Conservation (phyloP, 176 grass and related monocot genomes). For the Elaeis guineensis region DNA sequence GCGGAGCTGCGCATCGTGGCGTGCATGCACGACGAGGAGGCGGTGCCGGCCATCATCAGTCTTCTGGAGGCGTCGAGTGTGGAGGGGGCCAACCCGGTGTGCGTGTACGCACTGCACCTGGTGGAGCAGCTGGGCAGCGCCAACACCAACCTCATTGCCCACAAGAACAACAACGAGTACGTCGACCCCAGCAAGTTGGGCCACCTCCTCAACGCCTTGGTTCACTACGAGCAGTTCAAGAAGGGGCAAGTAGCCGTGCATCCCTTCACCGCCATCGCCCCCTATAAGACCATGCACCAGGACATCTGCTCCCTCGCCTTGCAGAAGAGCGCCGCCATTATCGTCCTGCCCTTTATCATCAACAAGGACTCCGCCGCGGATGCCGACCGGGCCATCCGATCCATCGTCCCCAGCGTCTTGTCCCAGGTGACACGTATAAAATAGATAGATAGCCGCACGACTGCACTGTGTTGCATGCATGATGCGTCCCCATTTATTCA, state of each 20-base stretch:
- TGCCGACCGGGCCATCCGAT: constrained; percentile 3
- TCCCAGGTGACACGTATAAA: constrained; percentile 1
- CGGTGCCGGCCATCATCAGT: constrained; percentile 5
- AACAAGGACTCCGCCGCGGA: constrained; percentile 9
- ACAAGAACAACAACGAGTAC: constrained; percentile 17
- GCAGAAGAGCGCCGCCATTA: constrained; percentile 19
- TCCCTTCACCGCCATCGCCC: constrained; percentile 32
- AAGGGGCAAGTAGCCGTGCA: constrained; percentile 16
- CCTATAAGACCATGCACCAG: constrained; percentile 30
- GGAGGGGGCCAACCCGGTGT: neutral
- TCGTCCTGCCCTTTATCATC: constrained; percentile 26
- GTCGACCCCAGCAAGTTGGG: constrained; percentile 1
- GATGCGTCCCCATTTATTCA: too few relatives aligned
- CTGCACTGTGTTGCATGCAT: too few relatives aligned
- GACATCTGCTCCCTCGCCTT: constrained; percentile 30
- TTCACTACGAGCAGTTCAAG: constrained; percentile 11
- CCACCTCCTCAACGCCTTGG: constrained; percentile 9
- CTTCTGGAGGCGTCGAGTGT: constrained; percentile 21
- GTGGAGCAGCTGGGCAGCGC: constrained; percentile 18
- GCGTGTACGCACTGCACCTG: constrained; percentile 24
- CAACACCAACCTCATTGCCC: constrained; percentile 19
- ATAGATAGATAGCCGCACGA: too few relatives aligned
- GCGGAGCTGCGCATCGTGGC: neutral
- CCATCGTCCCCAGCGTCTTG: constrained; percentile 20
- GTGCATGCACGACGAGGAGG: constrained; percentile 11